These are phyloP conservation scores for Davidsoniella neocaledoniae DNA, from an alignment of 2,329 filamentous ascomycete genomes.

Conservation along the genomic window DNA sequence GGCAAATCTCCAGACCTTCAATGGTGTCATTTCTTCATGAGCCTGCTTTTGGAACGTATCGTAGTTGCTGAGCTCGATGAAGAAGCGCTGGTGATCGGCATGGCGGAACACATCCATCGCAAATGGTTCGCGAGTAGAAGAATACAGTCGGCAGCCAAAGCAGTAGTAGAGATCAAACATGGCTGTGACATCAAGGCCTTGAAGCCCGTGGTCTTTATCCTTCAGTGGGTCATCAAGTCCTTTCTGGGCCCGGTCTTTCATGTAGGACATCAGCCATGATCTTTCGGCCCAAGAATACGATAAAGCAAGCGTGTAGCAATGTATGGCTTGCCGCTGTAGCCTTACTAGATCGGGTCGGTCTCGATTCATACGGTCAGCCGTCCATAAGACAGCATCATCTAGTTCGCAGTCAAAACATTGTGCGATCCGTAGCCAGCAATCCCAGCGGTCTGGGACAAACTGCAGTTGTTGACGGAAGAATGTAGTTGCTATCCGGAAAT, in stretches of 20 bases:
- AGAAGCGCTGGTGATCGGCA: conserved; percentile 38
- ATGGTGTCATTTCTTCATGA: conserved; percentile 39
- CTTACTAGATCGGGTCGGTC: conserved; percentile 57
- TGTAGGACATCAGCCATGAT: conserved; percentile 6
- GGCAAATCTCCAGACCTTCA: conserved; percentile 45
- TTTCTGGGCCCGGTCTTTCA: background rate
- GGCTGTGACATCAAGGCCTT: conserved; percentile 7
- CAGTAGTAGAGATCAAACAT: conserved; percentile 42
- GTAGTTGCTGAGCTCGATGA: conserved; percentile 32
- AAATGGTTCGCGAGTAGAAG: conserved; percentile 44
- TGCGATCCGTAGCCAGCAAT: conserved; percentile 76
- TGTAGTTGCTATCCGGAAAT: conserved; percentile 63
- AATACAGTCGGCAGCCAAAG: conserved; percentile 45
- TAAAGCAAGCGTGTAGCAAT: conserved; percentile 52
- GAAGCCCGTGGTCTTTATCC: background rate
- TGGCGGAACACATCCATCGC: conserved; percentile 45
- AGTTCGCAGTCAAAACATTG: conserved; percentile 79
- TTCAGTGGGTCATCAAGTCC: background rate
- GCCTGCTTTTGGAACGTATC: conserved; percentile 35
- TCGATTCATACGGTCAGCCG: conserved; percentile 80
- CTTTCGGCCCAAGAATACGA: conserved; percentile 32
- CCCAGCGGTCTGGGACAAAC: conserved; percentile 67
- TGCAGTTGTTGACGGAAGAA: conserved; percentile 72
- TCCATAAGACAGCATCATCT: conserved; percentile 77
- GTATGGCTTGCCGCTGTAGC: conserved; percentile 64